Percentiles rank a stretch among this genome's conserved stretches.
phyloP scores from a whole-genome alignment of 352 stramenopile genomes.

The Thraustochytrium sp. region DNA sequence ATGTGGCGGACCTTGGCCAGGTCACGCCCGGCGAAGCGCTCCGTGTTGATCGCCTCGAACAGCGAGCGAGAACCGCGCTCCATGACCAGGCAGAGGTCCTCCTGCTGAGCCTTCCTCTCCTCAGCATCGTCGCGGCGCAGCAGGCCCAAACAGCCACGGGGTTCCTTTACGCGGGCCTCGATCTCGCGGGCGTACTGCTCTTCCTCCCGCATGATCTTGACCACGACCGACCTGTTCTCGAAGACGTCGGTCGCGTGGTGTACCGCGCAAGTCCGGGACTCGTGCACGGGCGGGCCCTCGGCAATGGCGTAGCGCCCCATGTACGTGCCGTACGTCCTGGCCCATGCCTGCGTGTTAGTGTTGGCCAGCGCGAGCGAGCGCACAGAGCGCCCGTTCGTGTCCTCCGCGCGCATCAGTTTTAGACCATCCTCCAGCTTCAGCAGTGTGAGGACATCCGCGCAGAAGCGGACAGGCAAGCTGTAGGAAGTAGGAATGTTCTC shows the following conservation, averaged over 20 bases:
- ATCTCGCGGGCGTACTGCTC: conserved; percentile 2
- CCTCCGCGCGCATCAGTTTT: too few relatives aligned
- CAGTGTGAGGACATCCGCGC: too few relatives aligned
- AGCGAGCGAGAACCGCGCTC: not conserved
- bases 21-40: not conserved
- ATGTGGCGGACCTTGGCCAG: not conserved
- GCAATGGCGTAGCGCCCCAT: not conserved
- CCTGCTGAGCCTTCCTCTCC: not conserved
- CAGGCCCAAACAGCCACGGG: not conserved
- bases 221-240: not conserved
- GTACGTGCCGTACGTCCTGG: not conserved
- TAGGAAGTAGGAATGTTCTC: too few relatives aligned
- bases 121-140: not conserved
- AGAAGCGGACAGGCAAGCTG: too few relatives aligned
- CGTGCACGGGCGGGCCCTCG: conserved; percentile 11
- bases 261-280: not conserved
- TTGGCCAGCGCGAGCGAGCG: not conserved
- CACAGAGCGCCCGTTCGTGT: too few relatives aligned
- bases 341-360: not conserved
- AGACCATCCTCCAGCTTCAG: too few relatives aligned
- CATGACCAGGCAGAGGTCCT: conserved; percentile 7
- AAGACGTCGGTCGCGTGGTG: not conserved
- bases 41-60: conserved; percentile 36
- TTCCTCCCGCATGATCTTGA: conserved; percentile 15
- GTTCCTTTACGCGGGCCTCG: not conserved